Evolutionary conservation across 352 stramenopile species (phyloP).

Genomic region (Pseudoperonospora humuli): DNA sequence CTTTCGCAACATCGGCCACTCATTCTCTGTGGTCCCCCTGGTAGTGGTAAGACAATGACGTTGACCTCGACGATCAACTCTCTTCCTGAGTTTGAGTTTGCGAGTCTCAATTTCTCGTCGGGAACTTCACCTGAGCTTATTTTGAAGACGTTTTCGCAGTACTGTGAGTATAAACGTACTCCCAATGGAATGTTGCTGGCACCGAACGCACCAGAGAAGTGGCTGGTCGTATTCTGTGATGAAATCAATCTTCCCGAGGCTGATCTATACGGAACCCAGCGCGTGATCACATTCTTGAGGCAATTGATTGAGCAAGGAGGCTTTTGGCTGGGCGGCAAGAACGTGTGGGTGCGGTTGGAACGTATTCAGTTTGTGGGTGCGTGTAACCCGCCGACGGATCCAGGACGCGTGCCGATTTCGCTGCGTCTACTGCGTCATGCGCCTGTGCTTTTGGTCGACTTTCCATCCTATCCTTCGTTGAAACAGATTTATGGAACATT

Average conservation of each 20-base stretch:
- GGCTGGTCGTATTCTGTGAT: constrained; percentile 99
- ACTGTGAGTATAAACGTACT: constrained; percentile 98
- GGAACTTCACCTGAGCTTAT: constrained; percentile 98
- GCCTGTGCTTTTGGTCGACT: constrained; percentile 98
- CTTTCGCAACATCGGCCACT: constrained; percentile 94
- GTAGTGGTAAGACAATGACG: constrained; percentile 99
- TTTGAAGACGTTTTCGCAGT: constrained; percentile 97
- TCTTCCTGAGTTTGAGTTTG: constrained; percentile 97
- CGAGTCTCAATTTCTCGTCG: constrained; percentile 98
- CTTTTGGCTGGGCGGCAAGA: constrained; percentile 84
- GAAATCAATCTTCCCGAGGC: constrained; percentile 99
- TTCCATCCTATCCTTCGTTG: constrained; percentile 92
- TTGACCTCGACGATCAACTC: constrained; percentile 95
- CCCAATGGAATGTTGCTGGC: constrained; percentile 94
- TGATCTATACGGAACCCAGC: constrained; percentile 98
- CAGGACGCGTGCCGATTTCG: constrained; percentile 95
- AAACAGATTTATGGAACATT: constrained; percentile 99
- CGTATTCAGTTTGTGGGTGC: constrained; percentile 95
- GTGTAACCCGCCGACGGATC: constrained; percentile 99
- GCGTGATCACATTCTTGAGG: constrained; percentile 98
- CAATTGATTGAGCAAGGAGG: constrained; percentile 96
- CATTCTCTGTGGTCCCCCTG: constrained; percentile 96
- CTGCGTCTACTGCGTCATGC: constrained; percentile 97
- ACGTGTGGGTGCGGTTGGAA: constrained; percentile 88
- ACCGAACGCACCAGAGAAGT: constrained; percentile 91